Base-by-base conservation (phyloP, 2,329 filamentous ascomycete species). In the Fusarium humuli region DNA sequence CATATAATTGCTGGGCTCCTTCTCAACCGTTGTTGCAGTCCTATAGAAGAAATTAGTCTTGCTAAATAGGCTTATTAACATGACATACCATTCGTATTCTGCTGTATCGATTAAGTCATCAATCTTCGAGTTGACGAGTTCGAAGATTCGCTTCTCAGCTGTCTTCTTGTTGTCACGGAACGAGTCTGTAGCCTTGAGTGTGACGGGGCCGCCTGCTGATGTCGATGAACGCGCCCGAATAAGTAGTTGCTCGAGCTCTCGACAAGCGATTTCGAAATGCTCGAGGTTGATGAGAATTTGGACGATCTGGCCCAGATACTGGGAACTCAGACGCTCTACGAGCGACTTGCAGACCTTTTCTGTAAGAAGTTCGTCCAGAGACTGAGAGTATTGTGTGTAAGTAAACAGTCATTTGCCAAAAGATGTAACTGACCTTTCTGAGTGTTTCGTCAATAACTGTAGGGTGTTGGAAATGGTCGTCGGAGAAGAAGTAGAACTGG, bases 211-310 rank as follows among this genome's bases (percentile, higher is more conserved):
- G 5, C 93, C 92, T 3, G 92, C 91, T 2, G 92, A 93, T 14
- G 90, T 91, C 8, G 93, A 94, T 10, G 93, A 94, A 52, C 95
- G 90, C 4, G 94, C 94, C 74, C 93, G 88, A 55, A 95, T 94
- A 40, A 99, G 86, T 4, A 98, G 86, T 61, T 92, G 88, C 82
- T 99, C 94, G 1, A 99, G 86, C 76, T 98, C 94, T 73, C 90
- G 88, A 77, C 96, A 98, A 7, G 96, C 96, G 49, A 89, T 93
- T 81, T 98, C 95, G 78, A 99, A 98, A 80, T 99, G 94, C 78
- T 98, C 95, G 20, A 99, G 83, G 77, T 99, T 99, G 76, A 97
- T 99, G 55, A 99, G 85, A 73, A 99, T 99, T 78, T 99, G 96
- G 25, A 99, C 96, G 70, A 99, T 98, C 79, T 99, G 96, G 5